Conservation (phyloP, 2,329 filamentous ascomycete genomes). For the Lasiodiplodia hormozganensis region DNA sequence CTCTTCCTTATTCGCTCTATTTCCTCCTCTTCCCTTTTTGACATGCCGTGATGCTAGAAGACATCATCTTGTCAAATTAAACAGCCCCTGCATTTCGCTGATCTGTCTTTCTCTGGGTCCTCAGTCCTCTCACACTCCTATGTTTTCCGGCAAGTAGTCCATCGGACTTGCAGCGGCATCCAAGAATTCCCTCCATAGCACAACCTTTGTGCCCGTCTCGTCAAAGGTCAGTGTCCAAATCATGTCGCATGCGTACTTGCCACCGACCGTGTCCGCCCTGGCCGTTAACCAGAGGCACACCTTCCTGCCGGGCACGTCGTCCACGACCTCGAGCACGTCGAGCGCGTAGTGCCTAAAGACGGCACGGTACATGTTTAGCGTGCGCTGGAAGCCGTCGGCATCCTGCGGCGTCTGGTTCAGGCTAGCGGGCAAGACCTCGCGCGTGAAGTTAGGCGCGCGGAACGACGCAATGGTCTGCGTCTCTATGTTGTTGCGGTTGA, state of each 20-base stretch:
- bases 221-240: slow-evolving; percentile 21
- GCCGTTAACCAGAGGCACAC: slow-evolving; percentile 23
- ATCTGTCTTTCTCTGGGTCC: not conserved
- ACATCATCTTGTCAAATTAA: not conserved
- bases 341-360: slow-evolving; percentile 17
- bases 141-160: slow-evolving; percentile 7
- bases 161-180: not conserved
- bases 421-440: slow-evolving; percentile 11
- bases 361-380: slow-evolving; percentile 22
- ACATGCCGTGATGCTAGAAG: not conserved
- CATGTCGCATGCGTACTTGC: slow-evolving; percentile 17
- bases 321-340: slow-evolving; percentile 13
- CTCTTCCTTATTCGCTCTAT: not conserved
- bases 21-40: not conserved
- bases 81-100: not conserved
- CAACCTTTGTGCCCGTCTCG: slow-evolving; percentile 4
- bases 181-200: slow-evolving; percentile 19
- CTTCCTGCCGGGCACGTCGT: slow-evolving; percentile 14
- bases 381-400: slow-evolving; percentile 8
- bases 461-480: slow-evolving; percentile 8
- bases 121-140: not conserved
- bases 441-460: not conserved
- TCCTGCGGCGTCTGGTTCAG: slow-evolving; percentile 14
- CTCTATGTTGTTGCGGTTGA: slow-evolving; percentile 28
- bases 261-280: slow-evolving; percentile 10